phyloP scores from a whole-genome alignment of 1,284 basidiomycete species.

The Malassezia sympodialis region DNA sequence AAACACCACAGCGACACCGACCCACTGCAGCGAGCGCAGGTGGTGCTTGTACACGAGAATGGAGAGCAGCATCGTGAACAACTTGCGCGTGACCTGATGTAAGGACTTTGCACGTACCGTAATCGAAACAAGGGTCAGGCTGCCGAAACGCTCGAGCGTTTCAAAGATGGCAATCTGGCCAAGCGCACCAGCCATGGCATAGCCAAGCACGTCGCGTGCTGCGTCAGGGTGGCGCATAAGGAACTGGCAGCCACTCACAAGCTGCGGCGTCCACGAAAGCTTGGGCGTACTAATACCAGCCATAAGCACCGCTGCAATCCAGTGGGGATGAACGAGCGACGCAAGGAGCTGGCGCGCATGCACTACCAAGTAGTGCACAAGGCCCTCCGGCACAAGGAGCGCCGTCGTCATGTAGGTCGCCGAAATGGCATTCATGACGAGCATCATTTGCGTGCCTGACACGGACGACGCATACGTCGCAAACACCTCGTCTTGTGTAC shows the following conservation, averaged over 20 bases:
- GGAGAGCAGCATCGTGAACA: slow-evolving; percentile 95
- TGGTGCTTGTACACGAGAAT: slow-evolving; percentile 85
- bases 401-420: slow-evolving; percentile 26
- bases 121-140: slow-evolving; percentile 58
- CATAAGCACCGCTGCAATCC: slow-evolving; percentile 5
- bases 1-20: slow-evolving; percentile 80
- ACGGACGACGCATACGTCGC: slow-evolving; percentile 56
- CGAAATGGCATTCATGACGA: slow-evolving; percentile 77
- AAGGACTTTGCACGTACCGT: slow-evolving; percentile 24
- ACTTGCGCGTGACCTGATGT: slow-evolving; percentile 71
- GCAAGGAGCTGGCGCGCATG: slow-evolving; percentile 1
- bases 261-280: slow-evolving; percentile 52
- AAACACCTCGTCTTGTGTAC: slow-evolving; percentile 98
- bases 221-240: slow-evolving; percentile 68
- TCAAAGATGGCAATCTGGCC: slow-evolving; percentile 98
- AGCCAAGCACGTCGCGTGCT: slow-evolving; percentile 67
- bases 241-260: slow-evolving; percentile 52
- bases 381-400: slow-evolving; percentile 57
- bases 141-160: slow-evolving; percentile 90
- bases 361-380: not conserved
- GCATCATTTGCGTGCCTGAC: slow-evolving; percentile 97
- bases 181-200: slow-evolving; percentile 78
- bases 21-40: slow-evolving; percentile 76
- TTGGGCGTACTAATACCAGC: not conserved
- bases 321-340: slow-evolving; percentile 11